Evolutionary conservation across 441 rosid species (phyloP).

Genomic region (Aleurites moluccanus): DNA sequence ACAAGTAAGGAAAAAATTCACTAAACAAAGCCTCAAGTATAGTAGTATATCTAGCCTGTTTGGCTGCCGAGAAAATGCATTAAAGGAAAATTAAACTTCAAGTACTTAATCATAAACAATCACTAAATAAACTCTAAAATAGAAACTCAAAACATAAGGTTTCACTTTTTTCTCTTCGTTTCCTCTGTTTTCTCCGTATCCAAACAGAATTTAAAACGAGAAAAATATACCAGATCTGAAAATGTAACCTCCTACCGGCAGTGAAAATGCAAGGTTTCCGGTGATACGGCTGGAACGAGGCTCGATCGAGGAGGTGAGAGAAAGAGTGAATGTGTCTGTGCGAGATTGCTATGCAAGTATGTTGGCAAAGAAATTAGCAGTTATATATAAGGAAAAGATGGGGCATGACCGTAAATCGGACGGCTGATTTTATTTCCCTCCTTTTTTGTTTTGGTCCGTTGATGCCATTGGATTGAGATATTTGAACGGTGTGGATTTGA

Average conservation of each 20-base stretch:
- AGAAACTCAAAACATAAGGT: not conserved
- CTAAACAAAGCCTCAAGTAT: not conserved
- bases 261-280: not conserved
- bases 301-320: not conserved
- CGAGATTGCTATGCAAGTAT: not conserved
- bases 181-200: not conserved
- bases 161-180: not conserved
- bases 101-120: not conserved
- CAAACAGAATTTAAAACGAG: not conserved
- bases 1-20: too few species aligned
- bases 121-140: not conserved
- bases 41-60: not conserved
- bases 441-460: constrained; percentile 18
- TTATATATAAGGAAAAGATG: constrained; percentile 9
- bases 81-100: not conserved
- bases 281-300: constrained; percentile 5
- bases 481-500: constrained; percentile 33
- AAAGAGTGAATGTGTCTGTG: not conserved
- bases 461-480: constrained; percentile 39
- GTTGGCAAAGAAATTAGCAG: not conserved
- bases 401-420: constrained; percentile 30
- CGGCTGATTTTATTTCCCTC: constrained; percentile 34
- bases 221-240: not conserved
- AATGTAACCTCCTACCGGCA: not conserved
- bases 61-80: not conserved